Conservation (phyloP, 2,329 filamentous ascomycete species). For the Colletotrichum sublineola region DNA sequence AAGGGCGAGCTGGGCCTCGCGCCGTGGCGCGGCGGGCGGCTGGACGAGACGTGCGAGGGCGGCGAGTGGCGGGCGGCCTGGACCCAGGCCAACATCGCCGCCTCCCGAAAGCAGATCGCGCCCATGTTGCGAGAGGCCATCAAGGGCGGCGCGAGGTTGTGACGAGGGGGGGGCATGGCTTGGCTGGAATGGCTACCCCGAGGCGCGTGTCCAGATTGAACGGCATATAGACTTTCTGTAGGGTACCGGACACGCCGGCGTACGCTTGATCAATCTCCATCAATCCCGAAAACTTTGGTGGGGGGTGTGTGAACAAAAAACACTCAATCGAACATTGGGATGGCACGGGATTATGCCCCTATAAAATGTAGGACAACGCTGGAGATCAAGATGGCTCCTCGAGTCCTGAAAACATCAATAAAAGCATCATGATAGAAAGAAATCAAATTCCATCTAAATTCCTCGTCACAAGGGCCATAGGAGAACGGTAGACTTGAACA, state of each 20-base stretch:
- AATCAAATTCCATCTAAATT: not conserved
- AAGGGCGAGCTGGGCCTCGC: conserved; percentile 67
- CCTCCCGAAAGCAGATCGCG: conserved; percentile 78
- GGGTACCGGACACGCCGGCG: no score
- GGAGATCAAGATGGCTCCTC: no score
- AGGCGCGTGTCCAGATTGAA: not conserved
- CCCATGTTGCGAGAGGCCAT: conserved; percentile 73
- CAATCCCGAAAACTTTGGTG: no score
- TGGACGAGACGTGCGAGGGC: conserved; percentile 56
- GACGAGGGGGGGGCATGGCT: not conserved
- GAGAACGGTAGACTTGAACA: not conserved
- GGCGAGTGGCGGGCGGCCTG: conserved; percentile 71
- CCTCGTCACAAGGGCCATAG: not conserved
- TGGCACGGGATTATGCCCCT: no score
- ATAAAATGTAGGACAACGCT: no score
- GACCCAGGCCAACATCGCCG: conserved; percentile 72
- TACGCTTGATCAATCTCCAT: no score
- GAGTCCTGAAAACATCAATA: not conserved
- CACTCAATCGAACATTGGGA: no score
- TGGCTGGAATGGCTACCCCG: not conserved
- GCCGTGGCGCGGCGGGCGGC: conserved; percentile 62
- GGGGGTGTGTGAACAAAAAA: no score
- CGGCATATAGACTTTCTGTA: not conserved
- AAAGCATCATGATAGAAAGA: not conserved
- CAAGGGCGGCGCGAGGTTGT: conserved; percentile 43